A percentile compares a stretch with the other conserved stretches of the same genome.
phyloP scores from a whole-genome alignment of 805 yeast species.

The Yarrowia keelungensis region DNA sequence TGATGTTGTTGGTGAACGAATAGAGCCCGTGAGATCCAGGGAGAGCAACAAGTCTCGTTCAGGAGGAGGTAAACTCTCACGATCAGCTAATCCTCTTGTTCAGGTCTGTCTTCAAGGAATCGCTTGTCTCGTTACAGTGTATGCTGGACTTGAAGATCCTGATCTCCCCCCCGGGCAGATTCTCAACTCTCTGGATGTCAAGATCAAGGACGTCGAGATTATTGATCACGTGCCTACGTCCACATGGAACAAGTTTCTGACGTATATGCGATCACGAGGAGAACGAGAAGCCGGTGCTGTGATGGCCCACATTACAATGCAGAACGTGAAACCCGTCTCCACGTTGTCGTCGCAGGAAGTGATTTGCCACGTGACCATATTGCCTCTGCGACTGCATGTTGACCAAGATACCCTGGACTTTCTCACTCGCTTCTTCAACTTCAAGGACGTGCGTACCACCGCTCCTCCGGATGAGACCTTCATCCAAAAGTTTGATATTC shows the following conservation, averaged over 20 bases:
- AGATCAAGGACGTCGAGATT: conserved; percentile 63
- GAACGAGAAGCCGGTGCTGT: conserved; percentile 72
- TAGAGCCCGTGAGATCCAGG: background rate
- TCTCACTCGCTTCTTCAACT: conserved; percentile 77
- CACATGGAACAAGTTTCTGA: conserved; percentile 85
- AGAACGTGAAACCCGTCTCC: conserved; percentile 69
- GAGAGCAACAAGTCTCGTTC: background rate
- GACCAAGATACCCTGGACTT: conserved; percentile 95
- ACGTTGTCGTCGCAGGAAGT: conserved; percentile 73
- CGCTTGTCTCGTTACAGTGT: conserved; percentile 56
- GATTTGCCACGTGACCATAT: conserved; percentile 58
- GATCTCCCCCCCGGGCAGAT: conserved; percentile 51
- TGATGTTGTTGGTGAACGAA: conserved; percentile 32
- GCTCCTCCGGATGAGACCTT: conserved; percentile 49
- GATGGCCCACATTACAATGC: conserved; percentile 63
- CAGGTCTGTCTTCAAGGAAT: conserved; percentile 63
- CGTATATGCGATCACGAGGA: conserved; percentile 71
- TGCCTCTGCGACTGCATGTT: conserved; percentile 82
- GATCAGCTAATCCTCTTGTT: conserved; percentile 69
- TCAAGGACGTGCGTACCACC: conserved; percentile 71
- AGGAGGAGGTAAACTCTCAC: conserved; percentile 59
- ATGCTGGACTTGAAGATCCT: conserved; percentile 54
- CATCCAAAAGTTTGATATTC: conserved; percentile 66
- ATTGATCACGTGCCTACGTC: conserved; percentile 84
- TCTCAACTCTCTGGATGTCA: conserved; percentile 58